Conservation (phyloP, 2,329 filamentous ascomycete genomes). For the Hymenoscyphus fructigenus region DNA sequence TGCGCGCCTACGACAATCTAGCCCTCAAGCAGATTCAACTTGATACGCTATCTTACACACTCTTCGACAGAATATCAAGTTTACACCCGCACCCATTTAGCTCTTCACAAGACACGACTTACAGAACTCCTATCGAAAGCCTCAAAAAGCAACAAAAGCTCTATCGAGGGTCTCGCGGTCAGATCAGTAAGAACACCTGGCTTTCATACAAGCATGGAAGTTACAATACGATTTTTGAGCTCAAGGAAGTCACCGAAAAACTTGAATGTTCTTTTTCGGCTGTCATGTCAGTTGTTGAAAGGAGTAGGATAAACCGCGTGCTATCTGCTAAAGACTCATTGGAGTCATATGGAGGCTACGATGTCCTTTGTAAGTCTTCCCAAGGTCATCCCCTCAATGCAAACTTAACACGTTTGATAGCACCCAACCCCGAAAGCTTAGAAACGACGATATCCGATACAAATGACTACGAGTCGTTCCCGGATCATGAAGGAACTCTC, state of each 20-base stretch:
- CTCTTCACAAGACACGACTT: conserved; percentile 21
- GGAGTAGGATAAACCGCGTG: conserved; percentile 32
- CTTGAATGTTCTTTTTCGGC: conserved; percentile 29
- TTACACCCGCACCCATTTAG: conserved; percentile 39
- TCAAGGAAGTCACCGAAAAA: conserved; percentile 32
- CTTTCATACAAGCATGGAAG: conserved; percentile 35
- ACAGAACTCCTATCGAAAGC: conserved; percentile 26
- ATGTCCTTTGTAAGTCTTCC: conserved; percentile 33
- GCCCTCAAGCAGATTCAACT: conserved; percentile 43
- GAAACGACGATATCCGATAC: conserved; percentile 27
- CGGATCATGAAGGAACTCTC: conserved; percentile 33
- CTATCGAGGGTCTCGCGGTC: conserved; percentile 26
- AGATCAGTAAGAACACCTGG: conserved; percentile 35
- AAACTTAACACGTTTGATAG: conserved; percentile 8
- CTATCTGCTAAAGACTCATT: conserved; percentile 19
- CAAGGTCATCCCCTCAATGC: background rate
- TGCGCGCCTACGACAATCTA: conserved; percentile 39
- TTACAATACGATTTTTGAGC: conserved; percentile 37
- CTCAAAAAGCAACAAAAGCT: conserved; percentile 33
- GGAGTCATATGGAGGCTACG: conserved; percentile 25
- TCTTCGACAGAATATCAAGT: conserved; percentile 41
- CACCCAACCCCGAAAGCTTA: conserved; percentile 15
- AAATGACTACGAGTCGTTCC: conserved; percentile 34
- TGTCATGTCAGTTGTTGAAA: conserved; percentile 33
- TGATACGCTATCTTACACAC: conserved; percentile 41